Conservation (phyloP, 495 filamentous ascomycete genomes). For the Pseudevernia furfuracea region DNA sequence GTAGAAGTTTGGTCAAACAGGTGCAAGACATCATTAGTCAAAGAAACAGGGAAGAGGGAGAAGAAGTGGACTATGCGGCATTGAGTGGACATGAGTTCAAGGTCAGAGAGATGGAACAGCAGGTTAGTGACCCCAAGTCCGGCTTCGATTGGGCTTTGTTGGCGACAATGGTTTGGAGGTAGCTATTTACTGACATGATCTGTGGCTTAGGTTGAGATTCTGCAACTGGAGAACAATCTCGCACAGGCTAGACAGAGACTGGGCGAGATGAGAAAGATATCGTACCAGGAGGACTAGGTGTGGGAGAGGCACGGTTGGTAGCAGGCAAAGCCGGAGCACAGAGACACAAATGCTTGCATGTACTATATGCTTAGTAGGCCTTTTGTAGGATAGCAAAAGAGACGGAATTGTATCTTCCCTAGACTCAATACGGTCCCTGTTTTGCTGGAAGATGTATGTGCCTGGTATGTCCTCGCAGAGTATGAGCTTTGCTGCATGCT, state of each 20-base stretch:
- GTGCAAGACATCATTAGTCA: slow-evolving; percentile 90
- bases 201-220: slow-evolving; percentile 74
- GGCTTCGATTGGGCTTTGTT: not conserved
- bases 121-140: slow-evolving; percentile 51
- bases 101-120: slow-evolving; percentile 97
- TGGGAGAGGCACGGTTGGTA: slow-evolving; percentile 1
- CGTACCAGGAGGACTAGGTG: slow-evolving; percentile 74
- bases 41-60: slow-evolving; percentile 67
- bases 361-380: not conserved
- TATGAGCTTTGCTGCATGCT: not conserved
- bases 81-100: slow-evolving; percentile 94
- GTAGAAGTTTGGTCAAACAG: slow-evolving; percentile 78
- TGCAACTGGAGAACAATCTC: slow-evolving; percentile 86
- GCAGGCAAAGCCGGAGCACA: not conserved
- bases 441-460: not conserved
- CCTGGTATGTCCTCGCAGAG: not conserved
- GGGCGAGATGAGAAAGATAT: slow-evolving; percentile 98
- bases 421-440: not conserved
- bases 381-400: not conserved
- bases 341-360: not conserved
- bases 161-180: not conserved
- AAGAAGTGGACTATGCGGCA: slow-evolving; percentile 79
- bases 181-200: not conserved
- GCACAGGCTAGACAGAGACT: slow-evolving; percentile 72
- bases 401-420: not conserved